Base-by-base conservation (phyloP, 148 eudicot species). In the Diospyros lotus region DNA sequence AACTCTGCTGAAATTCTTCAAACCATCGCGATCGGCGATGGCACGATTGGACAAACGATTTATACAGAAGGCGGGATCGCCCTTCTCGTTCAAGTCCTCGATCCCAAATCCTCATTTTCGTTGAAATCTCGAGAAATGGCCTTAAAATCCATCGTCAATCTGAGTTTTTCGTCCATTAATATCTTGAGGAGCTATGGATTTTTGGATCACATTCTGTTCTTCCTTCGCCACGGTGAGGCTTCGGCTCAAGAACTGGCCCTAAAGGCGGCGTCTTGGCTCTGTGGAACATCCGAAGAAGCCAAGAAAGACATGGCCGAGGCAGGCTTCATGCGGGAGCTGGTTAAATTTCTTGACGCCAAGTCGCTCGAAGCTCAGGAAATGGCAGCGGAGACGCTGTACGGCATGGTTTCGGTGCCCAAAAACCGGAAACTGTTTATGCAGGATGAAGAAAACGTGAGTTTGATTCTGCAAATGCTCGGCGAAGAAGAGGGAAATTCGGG, bases 281-380 rank as follows among this genome's bases (percentile, higher is more conserved):
- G 89, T 65, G 80, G 81, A 42, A 81, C 82, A 1, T 92, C 94
- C 5, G 94, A 86, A 45, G 91, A 92, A 48, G 93, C 88, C 28
- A 84, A 88, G 75, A 95, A 89, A 82, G 75, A 82, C 14, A 92
- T 95, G 91, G 99, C 97, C 0, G 93, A 95, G 38, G 79, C 76
- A 0, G 98, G 97, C 28, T 92, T 92, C 10, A 88, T 95, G 85
- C 78, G 82, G 0, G 99, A 89, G 71, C 83, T 95, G n/a, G 78
- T 87, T 10, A 92, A 86, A 60, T 90, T 92, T 68, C 82, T 95
- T 0, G 91, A 87, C 6, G 86, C 91, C 0, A 90, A 91, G 75
- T 87, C 97, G 2, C 84, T 73, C 65, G 94, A 92, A 58, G 82
- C 84, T 28, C 82, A 94, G 10, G 94, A 92, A 82, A 84, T 88